A percentile compares a stretch with the other conserved stretches of the same genome.
These are phyloP conservation scores for Cylindrotheca closterium DNA, from an alignment of 108 stramenopile genomes.

Conservation along the genomic window DNA sequence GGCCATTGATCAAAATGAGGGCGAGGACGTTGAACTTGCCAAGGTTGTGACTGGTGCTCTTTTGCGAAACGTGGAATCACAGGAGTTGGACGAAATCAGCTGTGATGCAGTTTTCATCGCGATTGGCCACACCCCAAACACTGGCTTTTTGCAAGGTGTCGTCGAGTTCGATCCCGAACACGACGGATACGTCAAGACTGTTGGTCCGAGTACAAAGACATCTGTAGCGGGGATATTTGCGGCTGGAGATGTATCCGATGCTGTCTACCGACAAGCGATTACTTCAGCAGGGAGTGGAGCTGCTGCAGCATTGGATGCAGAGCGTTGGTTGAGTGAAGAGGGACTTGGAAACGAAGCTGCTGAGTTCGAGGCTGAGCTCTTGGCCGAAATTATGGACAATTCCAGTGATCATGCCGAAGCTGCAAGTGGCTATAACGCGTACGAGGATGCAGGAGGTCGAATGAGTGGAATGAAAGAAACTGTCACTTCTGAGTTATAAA, in stretches of 20 bases:
- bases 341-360: slow-evolving; percentile 86
- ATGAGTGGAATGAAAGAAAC: slow-evolving; percentile 80
- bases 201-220: slow-evolving; percentile 66
- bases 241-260: slow-evolving; percentile 93
- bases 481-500: slow-evolving; percentile 55
- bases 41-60: slow-evolving; percentile 76
- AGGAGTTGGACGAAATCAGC: slow-evolving; percentile 47
- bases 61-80: slow-evolving; percentile 61
- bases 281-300: slow-evolving; percentile 94
- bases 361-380: slow-evolving; percentile 81
- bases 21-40: slow-evolving; percentile 57
- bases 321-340: slow-evolving; percentile 90
- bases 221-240: slow-evolving; percentile 94
- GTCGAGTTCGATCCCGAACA: slow-evolving; percentile 85
- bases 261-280: slow-evolving; percentile 93
- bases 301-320: slow-evolving; percentile 94
- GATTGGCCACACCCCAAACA: slow-evolving; percentile 93
- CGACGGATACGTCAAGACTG: slow-evolving; percentile 76
- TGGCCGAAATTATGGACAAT: slow-evolving; percentile 76
- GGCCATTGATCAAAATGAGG: slow-evolving; percentile 29
- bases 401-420: not conserved
- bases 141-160: slow-evolving; percentile 74
- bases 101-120: slow-evolving; percentile 92
- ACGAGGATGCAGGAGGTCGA: slow-evolving; percentile 79
- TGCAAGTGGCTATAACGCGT: slow-evolving; percentile 68